Conservation (phyloP, 225 moss, liverwort and hornwort species). For the Physcomitrellopsis africana region DNA sequence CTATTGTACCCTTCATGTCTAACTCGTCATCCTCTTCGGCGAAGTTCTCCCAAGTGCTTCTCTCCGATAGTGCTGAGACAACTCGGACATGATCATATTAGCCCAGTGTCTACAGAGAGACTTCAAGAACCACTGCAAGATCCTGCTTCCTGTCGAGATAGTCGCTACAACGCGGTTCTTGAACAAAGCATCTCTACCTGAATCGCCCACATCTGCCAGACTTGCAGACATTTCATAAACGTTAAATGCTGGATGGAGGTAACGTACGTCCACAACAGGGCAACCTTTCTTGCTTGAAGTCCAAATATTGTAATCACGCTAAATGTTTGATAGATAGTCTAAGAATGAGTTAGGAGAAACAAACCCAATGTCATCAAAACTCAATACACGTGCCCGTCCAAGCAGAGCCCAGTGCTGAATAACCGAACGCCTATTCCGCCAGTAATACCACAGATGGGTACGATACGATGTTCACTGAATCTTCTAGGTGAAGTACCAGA, state of each 20-base stretch:
- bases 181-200: constrained; percentile 46
- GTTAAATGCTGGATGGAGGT: not conserved
- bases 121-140: constrained; percentile 30
- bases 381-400: constrained; percentile 25
- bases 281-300: constrained; percentile 8
- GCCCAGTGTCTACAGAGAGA: constrained; percentile 23
- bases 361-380: not conserved
- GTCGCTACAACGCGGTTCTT: constrained; percentile 27
- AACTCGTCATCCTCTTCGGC: constrained; percentile 30
- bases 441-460: no score
- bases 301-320: constrained; percentile 1
- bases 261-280: constrained; percentile 9
- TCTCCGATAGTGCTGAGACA: constrained; percentile 30
- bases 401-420: constrained; percentile 22
- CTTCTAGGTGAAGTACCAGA: not conserved
- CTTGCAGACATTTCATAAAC: constrained; percentile 25
- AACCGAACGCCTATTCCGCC: no score
- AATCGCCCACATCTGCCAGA: constrained; percentile 26
- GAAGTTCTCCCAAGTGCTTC: constrained; percentile 18
- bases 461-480: no score
- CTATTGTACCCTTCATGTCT: constrained; percentile 45
- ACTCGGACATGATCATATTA: constrained; percentile 36
- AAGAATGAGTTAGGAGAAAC: not conserved
- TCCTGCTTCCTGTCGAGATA: constrained; percentile 28
- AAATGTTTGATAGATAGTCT: not conserved